Conservation (phyloP, 345 rosid genomes). For the Lepidium africanum region DNA sequence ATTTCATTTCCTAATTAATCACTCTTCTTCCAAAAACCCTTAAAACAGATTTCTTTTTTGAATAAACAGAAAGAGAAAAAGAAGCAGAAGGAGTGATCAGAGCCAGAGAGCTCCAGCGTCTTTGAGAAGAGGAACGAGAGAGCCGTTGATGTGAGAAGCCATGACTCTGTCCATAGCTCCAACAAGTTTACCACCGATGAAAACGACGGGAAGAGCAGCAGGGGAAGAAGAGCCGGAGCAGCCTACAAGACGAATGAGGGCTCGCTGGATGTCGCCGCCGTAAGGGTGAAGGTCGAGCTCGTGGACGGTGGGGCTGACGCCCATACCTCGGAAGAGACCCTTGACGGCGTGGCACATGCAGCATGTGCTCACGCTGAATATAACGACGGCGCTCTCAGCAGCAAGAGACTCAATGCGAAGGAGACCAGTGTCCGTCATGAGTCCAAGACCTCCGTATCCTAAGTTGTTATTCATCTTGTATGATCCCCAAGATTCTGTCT, state of each 20-base stretch:
- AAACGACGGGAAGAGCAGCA: constrained; percentile 71
- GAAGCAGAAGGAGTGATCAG: constrained; percentile 4
- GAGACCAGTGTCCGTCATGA: constrained; percentile 33
- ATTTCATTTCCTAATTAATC: neutral
- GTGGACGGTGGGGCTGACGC: constrained; percentile 81
- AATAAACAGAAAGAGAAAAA: too few relatives aligned
- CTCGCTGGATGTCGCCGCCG: constrained; percentile 60
- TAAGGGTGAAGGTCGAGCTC: constrained; percentile 82
- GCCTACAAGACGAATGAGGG: constrained; percentile 54
- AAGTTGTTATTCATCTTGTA: constrained; percentile 26
- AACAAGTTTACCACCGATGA: constrained; percentile 84
- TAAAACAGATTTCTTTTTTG: too few relatives aligned
- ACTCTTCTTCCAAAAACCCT: too few relatives aligned
- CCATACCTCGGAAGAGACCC: constrained; percentile 82
- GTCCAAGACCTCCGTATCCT: neutral
- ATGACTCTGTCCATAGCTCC: constrained; percentile 90
- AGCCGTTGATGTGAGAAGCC: constrained; percentile 89
- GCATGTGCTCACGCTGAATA: constrained; percentile 81
- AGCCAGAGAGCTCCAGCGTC: constrained; percentile 96
- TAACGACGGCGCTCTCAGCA: constrained; percentile 81
- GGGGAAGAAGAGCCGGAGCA: constrained; percentile 40
- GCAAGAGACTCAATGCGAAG: constrained; percentile 59
- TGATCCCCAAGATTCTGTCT: constrained; percentile 47
- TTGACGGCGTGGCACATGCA: constrained; percentile 97
- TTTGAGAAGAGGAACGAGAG: constrained; percentile 92